phyloP scores from a whole-genome alignment of 139 green algal species.

The Microglena sp. region DNA sequence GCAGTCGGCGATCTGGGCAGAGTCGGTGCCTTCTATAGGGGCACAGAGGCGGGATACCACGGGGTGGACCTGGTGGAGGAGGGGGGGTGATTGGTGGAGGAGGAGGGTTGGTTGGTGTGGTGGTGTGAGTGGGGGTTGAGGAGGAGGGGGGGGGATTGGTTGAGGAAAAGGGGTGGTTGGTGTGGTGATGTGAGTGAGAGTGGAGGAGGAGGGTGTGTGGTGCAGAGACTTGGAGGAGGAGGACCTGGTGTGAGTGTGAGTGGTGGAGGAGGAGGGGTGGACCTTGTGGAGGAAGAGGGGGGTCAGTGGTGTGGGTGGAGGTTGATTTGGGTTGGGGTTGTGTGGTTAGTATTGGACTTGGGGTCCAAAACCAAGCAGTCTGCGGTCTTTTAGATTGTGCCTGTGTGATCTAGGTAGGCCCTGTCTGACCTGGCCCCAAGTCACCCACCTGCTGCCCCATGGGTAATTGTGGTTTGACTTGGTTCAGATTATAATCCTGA shows the following conservation, averaged over 20 bases:
- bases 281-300: too few relatives aligned
- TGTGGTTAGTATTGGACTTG: too few relatives aligned
- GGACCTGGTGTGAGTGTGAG: not conserved
- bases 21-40: constrained; percentile 87
- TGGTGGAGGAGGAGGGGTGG: too few relatives aligned
- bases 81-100: not conserved
- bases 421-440: not conserved
- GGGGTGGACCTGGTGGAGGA: constrained; percentile 67
- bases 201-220: not conserved
- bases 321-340: too few relatives aligned
- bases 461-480: not conserved
- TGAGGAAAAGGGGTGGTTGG: not conserved
- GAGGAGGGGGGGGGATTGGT: not conserved
- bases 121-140: not conserved
- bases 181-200: not conserved
- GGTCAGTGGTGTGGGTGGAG: too few relatives aligned
- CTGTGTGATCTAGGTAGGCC: not conserved
- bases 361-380: too few relatives aligned
- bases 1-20: constrained; percentile 78
- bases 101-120: not conserved
- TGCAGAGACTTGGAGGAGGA: not conserved
- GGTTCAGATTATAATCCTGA: not conserved
- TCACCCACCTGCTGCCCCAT: too few relatives aligned
- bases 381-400: too few relatives aligned
- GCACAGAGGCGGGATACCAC: constrained; percentile 83